Evolutionary conservation across 768 basidiomycete species (phyloP), one percentile per base, ranked within the genome.

Genomic region (Leccinum disarticulatum): DNA sequence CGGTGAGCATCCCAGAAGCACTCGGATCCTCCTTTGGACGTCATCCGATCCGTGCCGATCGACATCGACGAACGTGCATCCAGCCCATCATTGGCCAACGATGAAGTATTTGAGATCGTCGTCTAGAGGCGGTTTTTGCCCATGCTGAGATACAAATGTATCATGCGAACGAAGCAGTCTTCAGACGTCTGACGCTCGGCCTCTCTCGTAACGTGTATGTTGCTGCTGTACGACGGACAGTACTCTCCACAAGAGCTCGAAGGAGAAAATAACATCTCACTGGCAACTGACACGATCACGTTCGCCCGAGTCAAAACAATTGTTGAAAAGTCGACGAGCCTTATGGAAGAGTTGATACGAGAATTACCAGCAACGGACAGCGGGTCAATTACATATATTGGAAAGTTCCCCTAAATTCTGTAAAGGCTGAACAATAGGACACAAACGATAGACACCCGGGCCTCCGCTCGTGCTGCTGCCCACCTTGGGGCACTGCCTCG

Each of bases 131-230:
- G 55, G 13, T 58, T 58, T 49, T 22, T n/a, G 4, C 43, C 43
- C n/a, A 46, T 64, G 55, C 47, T 67, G 14, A 3, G 59, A 30
- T 66, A 60, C 22, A 58, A 53, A 31, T 47, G 61, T 8, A 66
- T 66, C 54, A 27, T 33, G 41, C 58, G 58, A 54, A 66, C 65
- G 8, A 58, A 33, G 11, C 0, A 3, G 31, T 31, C 31, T 31
- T 31, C 31, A 31, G 31, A 4, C 28, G 14, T 43, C n/a, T 43
- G 14, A 15, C 13, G 33, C 41, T 11, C 31, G 15, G 22, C 8
- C 10, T 22, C 6, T 47, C 22, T 47, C 13, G 11, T 22, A 47
- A 10, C 46, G 22, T 47, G 22, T 47, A 47, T 14, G 46, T 22
- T 66, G 30, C 0, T 17, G 3, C 9, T 62, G 51, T 43, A 58